Base-by-base conservation (phyloP, 192 early-diverging fungal species). In the Backusella luteola region DNA sequence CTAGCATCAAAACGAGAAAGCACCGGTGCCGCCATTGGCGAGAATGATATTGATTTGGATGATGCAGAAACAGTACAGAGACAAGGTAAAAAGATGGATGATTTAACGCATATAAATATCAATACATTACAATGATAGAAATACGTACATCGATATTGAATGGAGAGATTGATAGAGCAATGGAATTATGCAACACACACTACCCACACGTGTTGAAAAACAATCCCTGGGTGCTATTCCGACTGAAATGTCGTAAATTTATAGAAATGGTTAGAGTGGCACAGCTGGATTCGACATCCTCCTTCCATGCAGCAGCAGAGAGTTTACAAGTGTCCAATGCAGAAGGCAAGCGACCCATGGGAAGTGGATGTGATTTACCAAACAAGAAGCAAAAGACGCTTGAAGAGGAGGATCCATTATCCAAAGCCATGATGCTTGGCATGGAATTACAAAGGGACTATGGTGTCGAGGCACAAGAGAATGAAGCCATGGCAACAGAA, bases 231-330 rank as follows among this genome's bases (percentile, higher is more conserved):
- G 81, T 98, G 56, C 81, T 88, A 59, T 96, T 98, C 70, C 88
- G 89, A 69, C 87, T 99, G 38, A 85, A 90, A 26, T 96, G 96
- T 78, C 91, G 88, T 52, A 89, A 94, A 77, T 98, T 97, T 80
- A 88, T 98, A 21, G 95, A 97, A 86, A 87, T 96, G 85, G 90
- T 98, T 52, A 69, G 69, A 15, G 0, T 11, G 35, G 70, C 42
- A n/a, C 70, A 71, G 9, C 21, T 29, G 3, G 39, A 69, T 5
- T 21, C 38, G 1, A 4, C 21, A 38, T 12, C 21, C 17, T 21
- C 21, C 6, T 38, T 5, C 35, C 39, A 69, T 41, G 39, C n/a
- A 29, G 68, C 68, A 21, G 35, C 68, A 36, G 35, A 69, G 36
- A 69, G 68, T 41, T 26, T 69, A 41, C n/a, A 69, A 14, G 36